Percentiles rank a stretch among this genome's conserved stretches.
Evolutionary conservation across 2,329 filamentous ascomycete genomes (phyloP).

Genomic region (Periconia macrospinosa): DNA sequence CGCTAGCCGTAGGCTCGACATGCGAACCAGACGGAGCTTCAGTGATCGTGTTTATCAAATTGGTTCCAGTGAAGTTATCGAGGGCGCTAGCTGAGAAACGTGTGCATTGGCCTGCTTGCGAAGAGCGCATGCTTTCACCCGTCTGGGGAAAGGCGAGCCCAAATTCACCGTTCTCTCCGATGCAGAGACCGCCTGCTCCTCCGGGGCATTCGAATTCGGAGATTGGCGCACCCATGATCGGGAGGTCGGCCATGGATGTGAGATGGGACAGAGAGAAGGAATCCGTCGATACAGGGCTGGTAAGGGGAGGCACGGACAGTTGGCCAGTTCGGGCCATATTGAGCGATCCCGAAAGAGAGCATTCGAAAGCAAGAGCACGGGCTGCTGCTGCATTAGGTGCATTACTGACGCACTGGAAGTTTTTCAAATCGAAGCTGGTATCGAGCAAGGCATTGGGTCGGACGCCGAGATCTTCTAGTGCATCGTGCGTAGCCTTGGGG

Average conservation of each 20-base stretch:
- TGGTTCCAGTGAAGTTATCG: not conserved
- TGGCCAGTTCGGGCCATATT: constrained; percentile 17
- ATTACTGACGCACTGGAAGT: constrained; percentile 22
- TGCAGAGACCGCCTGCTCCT: constrained; percentile 17
- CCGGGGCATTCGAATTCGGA: constrained; percentile 20
- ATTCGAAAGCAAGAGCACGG: constrained; percentile 25
- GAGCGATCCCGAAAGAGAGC: constrained; percentile 27
- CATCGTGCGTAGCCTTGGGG: constrained; percentile 19
- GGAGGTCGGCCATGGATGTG: constrained; percentile 12
- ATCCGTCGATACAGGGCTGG: constrained; percentile 18
- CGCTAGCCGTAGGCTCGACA: constrained; percentile 7
- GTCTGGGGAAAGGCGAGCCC: constrained; percentile 10
- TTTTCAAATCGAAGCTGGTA: constrained; percentile 30
- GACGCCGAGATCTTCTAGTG: constrained; percentile 40
- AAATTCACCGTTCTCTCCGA: constrained; percentile 26
- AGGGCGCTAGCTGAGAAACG: not conserved
- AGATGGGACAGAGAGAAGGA: constrained; percentile 17
- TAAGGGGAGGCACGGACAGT: constrained; percentile 17
- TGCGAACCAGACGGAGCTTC: constrained; percentile 10
- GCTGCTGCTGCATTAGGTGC: constrained; percentile 10
- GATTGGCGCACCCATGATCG: constrained; percentile 18
- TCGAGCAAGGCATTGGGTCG: constrained; percentile 24
- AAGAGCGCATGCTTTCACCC: constrained; percentile 4
- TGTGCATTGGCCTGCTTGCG: not conserved
- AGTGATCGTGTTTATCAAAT: constrained; percentile 11